These are phyloP conservation scores for Leavenworthia alabamica DNA, from an alignment of 345 rosid species.

Conservation along the genomic window DNA sequence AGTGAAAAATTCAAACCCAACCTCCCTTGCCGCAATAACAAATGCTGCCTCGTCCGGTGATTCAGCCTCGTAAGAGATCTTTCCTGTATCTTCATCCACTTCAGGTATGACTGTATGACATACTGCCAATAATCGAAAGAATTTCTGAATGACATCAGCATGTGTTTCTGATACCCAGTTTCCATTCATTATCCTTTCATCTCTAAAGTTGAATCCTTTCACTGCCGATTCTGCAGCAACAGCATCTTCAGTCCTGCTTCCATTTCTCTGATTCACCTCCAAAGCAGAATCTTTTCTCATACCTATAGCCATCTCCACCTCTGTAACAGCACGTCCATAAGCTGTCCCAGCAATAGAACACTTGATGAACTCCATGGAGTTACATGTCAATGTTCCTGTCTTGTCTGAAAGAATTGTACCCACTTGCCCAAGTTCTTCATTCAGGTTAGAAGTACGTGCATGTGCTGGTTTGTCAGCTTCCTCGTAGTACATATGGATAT, in stretches of 20 bases:
- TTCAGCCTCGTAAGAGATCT: conserved; percentile 83
- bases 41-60: conserved; percentile 96
- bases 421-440: conserved; percentile 96
- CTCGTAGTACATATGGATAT: conserved; percentile 78
- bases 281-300: conserved; percentile 51
- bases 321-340: conserved; percentile 78
- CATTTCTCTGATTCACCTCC: conserved; percentile 21
- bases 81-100: conserved; percentile 67
- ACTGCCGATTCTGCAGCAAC: conserved; percentile 31
- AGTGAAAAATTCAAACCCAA: conserved; percentile 75
- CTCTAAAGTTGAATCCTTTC: conserved; percentile 87
- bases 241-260: conserved; percentile 26
- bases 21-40: conserved; percentile 92
- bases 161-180: conserved; percentile 65
- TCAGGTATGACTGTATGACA: conserved; percentile 97
- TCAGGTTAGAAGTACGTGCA: conserved; percentile 92
- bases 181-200: conserved; percentile 72
- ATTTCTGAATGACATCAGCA: conserved; percentile 58
- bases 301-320: conserved; percentile 66
- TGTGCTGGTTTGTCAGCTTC: conserved; percentile 79
- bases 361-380: conserved; percentile 97
- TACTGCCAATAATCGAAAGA: conserved; percentile 67
- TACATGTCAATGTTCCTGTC: conserved; percentile 96
- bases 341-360: conserved; percentile 86
- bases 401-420: conserved; percentile 89